These are phyloP conservation scores for Stagonosporopsis tanaceti DNA, from an alignment of 2,329 filamentous ascomycete species.

Conservation along the genomic window DNA sequence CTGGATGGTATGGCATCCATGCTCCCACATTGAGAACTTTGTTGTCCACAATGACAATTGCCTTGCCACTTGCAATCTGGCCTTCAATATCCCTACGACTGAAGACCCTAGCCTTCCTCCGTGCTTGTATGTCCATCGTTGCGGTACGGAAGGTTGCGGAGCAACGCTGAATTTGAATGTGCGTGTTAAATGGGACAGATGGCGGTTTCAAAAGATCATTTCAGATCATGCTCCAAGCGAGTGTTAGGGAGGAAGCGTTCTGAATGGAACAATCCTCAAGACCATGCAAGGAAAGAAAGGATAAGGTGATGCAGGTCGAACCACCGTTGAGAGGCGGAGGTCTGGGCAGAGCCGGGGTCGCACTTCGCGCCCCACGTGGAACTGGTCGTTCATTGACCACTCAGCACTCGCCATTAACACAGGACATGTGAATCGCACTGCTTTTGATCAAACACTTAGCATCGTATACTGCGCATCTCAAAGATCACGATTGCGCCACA, in stretches of 20 bases:
- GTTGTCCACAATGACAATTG: conserved; percentile 81
- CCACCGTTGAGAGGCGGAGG: conserved; percentile 17
- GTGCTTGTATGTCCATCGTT: conserved; percentile 38
- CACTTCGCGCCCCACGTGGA: conserved; percentile 8
- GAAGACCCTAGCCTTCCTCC: conserved; percentile 59
- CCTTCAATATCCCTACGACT: conserved; percentile 75
- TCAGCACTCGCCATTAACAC: conserved; percentile 1
- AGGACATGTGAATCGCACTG: not conserved
- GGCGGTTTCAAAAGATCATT: not conserved
- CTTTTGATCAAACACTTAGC: not conserved
- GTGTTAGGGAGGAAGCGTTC: not conserved
- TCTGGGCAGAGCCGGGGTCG: conserved; percentile 12
- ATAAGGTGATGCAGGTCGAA: conserved; percentile 28
- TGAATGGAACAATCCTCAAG: no score
- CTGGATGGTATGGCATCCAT: conserved; percentile 90
- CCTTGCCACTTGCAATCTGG: conserved; percentile 81
- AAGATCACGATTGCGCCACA: not conserved
- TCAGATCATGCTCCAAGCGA: conserved; percentile 18
- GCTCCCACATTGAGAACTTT: conserved; percentile 86
- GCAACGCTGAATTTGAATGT: conserved; percentile 3
- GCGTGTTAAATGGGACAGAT: not conserved
- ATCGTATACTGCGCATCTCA: not conserved
- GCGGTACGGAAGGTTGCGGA: conserved; percentile 12
- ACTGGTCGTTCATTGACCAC: conserved; percentile 3
- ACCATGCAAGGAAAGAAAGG: conserved; percentile 14